Evolutionary conservation across 2,329 filamentous ascomycete genomes (phyloP), one percentile per base, ranked within the genome.

Genomic region (Salinomyces thailandicus): DNA sequence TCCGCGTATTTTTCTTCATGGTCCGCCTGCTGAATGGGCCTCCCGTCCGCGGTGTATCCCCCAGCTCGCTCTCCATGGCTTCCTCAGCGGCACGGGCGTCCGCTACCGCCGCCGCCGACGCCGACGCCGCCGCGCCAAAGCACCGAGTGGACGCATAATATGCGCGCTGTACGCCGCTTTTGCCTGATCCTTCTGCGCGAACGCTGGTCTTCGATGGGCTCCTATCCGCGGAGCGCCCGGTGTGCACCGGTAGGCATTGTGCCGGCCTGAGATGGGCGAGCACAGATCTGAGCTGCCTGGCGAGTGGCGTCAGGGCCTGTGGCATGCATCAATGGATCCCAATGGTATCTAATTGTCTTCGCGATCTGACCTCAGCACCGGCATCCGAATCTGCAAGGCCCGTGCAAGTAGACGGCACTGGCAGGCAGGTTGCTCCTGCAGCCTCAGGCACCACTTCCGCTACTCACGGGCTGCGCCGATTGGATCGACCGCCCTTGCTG

Each of bases 221-320:
- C n/a, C n/a, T n/a, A n/a, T n/a, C n/a, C n/a, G n/a, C n/a, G n/a
- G n/a, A n/a, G n/a, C n/a, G n/a, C n/a, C n/a, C n/a, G n/a, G n/a
- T n/a, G n/a, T n/a, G n/a, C n/a, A n/a, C n/a, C n/a, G n/a, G n/a
- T n/a, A n/a, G n/a, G 27, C 27, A 30, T 30, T 30, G 27, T 8
- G 27, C n/a, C 20, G 27, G 27, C 6, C 27, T 7, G 15, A 33
- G 11, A 20, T 19, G 18, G 31, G 31, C 31, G 11, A 55, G 42
- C 13, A 55, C 53, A 33, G 40, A 39, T 17, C 52, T 46, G 24
- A 56, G 47, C 47, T 51, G 53, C 38, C 43, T 48, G 49, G 52
- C 54, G 26, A 58, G 51, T 35, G 53, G 51, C 39, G 53, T 56
- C 47, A 57, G 35, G 31, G 36, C 51, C 55, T 55, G 47, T 47